A percentile compares a stretch with the other conserved stretches of the same genome.
These are phyloP conservation scores for Diaporthe ilicicola DNA, from an alignment of 2,329 filamentous ascomycete genomes.

Conservation along the genomic window DNA sequence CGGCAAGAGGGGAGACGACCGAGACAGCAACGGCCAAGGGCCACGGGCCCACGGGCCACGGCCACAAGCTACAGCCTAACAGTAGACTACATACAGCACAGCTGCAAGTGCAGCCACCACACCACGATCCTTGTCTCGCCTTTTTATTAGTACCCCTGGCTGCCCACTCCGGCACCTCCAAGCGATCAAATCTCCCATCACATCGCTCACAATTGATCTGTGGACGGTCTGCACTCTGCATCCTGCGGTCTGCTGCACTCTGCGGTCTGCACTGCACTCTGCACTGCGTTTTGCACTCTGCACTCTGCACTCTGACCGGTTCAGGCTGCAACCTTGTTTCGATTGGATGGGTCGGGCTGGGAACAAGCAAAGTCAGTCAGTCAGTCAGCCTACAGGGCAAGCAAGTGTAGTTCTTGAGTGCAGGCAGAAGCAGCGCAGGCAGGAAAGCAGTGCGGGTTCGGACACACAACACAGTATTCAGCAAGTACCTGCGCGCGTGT, in stretches of 20 bases:
- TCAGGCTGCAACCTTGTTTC: background rate
- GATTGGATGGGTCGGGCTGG: constrained; percentile 4
- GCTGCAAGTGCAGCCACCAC: constrained; percentile 7
- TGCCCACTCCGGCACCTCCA: constrained; percentile 11
- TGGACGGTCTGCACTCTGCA: constrained; percentile 5
- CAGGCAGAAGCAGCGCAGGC: background rate
- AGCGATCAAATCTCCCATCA: constrained; percentile 22
- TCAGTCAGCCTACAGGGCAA: too few relatives aligned
- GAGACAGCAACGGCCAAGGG: background rate
- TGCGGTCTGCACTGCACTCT: background rate
- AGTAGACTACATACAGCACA: too few relatives aligned
- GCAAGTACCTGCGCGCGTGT: too few relatives aligned
- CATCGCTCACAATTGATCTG: constrained; percentile 23
- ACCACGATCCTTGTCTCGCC: background rate
- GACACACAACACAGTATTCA: background rate
- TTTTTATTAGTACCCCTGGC: constrained; percentile 16
- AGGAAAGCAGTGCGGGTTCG: too few relatives aligned
- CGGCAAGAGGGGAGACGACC: background rate
- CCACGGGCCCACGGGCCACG: background rate
- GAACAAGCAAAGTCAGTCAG: too few relatives aligned
- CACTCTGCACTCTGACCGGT: background rate
- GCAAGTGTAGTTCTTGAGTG: too few relatives aligned
- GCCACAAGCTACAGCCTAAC: too few relatives aligned
- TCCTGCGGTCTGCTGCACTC: background rate
- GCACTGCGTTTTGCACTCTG: background rate